Base-by-base conservation (phyloP, 106 monocot genomes). In the Narthecium ossifragum region DNA sequence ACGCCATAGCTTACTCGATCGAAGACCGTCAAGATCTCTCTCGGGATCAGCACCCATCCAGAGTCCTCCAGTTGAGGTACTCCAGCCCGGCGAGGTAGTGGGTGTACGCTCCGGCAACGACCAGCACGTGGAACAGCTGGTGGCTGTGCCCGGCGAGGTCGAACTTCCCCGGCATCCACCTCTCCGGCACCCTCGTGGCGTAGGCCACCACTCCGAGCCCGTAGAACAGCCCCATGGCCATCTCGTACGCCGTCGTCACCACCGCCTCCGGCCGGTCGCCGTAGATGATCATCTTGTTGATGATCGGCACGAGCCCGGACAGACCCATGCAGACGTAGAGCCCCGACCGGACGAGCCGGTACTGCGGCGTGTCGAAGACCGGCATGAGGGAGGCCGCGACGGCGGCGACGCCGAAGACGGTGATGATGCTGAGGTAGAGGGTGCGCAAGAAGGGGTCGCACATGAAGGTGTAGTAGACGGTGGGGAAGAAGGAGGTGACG, bases 401-500 rank as follows among this genome's bases (percentile, higher is more conserved):
- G 31, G 77, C 68, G 10, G 83, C 80, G 8, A 70, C 14, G 22
- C 92, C 92, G 40, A 83, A 75, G 40, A 70, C 15, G 3, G 84
- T 86, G 71, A 92, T 87, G 74, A 72, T 60, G 59, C 59, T 40
- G 45, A 83, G 53, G 72, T 92, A 92, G 45, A 86, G 71, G 65
- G 71, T 56, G 15, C 71, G 67, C 50, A 51, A 78, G 68, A 92
- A 75, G 2, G 83, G 77, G 45, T 87, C 41, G 62, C 92, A 92
- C 8, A 59, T 32, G 66, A 92, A 92, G 31, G 86, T 60, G 74
- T 86, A 86, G 80, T 83, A 92, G 59, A 84, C 86, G 17, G 75
- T 46, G 0, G 83, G 87, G 60, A 84, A 80, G 80, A 87, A 87
- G 46, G 92, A 92, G 57, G 87, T 84, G 46, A 92, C 87, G 51